Evolutionary conservation across 768 basidiomycete genomes (phyloP), one percentile per base, ranked within the genome.

Genomic region (Suillus clintonianus): DNA sequence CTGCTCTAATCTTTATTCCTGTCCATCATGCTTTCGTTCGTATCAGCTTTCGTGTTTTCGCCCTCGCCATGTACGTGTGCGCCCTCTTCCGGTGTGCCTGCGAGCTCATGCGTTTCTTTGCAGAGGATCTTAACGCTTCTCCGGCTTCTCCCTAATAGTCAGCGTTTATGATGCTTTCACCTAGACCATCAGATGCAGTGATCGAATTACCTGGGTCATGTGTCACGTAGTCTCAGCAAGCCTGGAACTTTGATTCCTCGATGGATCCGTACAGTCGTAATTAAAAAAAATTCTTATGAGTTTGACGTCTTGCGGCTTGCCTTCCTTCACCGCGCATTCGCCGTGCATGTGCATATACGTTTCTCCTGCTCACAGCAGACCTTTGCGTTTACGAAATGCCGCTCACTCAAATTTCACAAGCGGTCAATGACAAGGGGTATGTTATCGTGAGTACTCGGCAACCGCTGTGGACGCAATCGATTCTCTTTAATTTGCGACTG

Each of bases 1-100:
- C 17, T 57, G 56, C 37, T 41, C 39, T 57, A 57, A 57, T 57
- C 37, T 24, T 53, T 57, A 41, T 57, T 57, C 6, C 6, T 57
- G 56, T 41, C 17, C 30, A 57, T 41, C 56, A 19, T 57, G 56
- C 39, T 57, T 57, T 57, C n/a, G 27, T 13, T 41, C 17, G 8
- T 24, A 57, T 30, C 39, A 19, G 11, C 39, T 27, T 41, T 57
- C 24, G 19, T 19, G 19, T 36, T 53, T 53, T 53, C 32, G 19
- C 32, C 32, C 11, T 3, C 37, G 11, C 13, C 32, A 17, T 57
- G 56, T 57, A 27, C 41, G 56, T 41, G 39, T 17, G 11, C 2
- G 0, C 27, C n/a, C 24, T 27, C 15, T n/a, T 34, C n/a, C 11
- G 9, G 5, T 41, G 24, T 27, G 13, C 39, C 11, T 8, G 55